Percentiles rank a stretch among this genome's conserved stretches.
Evolutionary conservation across 805 yeast genomes (phyloP).

Genomic region (Lipomyces japonicus): DNA sequence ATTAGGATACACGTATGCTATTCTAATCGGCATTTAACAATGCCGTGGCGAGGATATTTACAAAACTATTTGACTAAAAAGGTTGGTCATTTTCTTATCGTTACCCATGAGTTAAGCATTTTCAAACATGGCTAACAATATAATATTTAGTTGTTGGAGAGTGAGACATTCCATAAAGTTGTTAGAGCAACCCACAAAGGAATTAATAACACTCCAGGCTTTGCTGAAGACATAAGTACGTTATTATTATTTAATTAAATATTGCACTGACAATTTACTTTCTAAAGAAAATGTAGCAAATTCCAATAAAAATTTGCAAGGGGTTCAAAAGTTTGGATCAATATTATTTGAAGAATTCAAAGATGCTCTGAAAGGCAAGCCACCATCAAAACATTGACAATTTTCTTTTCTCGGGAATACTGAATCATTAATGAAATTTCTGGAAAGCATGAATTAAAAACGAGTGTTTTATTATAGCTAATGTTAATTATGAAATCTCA

Average conservation of each 20-base stretch:
- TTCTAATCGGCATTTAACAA: background rate
- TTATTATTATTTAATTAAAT: background rate
- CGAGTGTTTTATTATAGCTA: too few relatives aligned
- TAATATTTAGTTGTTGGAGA: constrained; percentile 16
- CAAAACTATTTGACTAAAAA: constrained; percentile 13
- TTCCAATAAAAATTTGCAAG: constrained; percentile 9
- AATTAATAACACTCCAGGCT: constrained; percentile 10
- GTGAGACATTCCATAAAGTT: constrained; percentile 14
- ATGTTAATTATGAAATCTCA: too few relatives aligned
- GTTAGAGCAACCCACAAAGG: constrained; percentile 14
- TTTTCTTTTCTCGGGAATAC: too few relatives aligned
- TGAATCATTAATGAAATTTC: too few relatives aligned
- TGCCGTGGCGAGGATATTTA: constrained; percentile 18
- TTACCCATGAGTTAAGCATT: background rate
- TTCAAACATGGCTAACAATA: background rate
- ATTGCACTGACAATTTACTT: background rate
- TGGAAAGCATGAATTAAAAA: too few relatives aligned
- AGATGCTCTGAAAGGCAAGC: constrained; percentile 14
- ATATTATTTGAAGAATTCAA: constrained; percentile 20
- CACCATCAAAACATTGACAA: constrained; percentile 4
- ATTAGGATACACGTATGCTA: background rate
- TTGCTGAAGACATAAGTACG: constrained; percentile 14
- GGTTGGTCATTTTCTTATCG: constrained; percentile 2
- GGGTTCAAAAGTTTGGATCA: constrained; percentile 12
- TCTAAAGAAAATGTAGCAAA: constrained; percentile 3